Conservation (phyloP, 179 eudicot genomes). For the Patellifolia procumbens region DNA sequence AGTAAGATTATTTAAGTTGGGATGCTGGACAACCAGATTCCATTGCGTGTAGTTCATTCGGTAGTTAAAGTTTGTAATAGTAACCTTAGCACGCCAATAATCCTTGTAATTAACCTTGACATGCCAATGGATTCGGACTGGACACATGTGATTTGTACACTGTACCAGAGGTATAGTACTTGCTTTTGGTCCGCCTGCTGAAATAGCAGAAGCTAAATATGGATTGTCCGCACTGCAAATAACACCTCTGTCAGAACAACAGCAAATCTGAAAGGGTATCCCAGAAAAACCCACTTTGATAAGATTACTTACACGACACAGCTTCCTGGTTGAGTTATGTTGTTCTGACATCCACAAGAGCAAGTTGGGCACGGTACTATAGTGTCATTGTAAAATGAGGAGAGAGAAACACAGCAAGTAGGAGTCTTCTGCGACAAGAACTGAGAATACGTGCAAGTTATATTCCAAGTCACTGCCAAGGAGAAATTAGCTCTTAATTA, state of each 20-base stretch:
- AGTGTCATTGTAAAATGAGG: constrained; percentile 48
- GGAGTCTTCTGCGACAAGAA: constrained; percentile 49
- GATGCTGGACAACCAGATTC: constrained; percentile 51
- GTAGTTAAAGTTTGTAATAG: constrained; percentile 47
- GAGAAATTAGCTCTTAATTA: constrained; percentile 15
- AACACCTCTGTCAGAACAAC: constrained; percentile 3
- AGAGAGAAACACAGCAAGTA: constrained; percentile 48
- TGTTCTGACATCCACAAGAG: constrained; percentile 49
- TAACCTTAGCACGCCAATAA: constrained; percentile 50
- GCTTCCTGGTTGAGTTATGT: constrained; percentile 47
- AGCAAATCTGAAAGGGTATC: background rate
- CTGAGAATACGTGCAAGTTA: constrained; percentile 50
- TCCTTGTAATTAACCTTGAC: constrained; percentile 50
- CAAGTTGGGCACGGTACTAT: constrained; percentile 53
- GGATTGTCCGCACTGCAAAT: constrained; percentile 39
- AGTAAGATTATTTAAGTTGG: constrained; percentile 48
- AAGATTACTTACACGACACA: constrained; percentile 41
- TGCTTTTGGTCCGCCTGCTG: constrained; percentile 35
- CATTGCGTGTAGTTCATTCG: constrained; percentile 48
- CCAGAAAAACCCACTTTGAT: background rate
- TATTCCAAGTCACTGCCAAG: constrained; percentile 49
- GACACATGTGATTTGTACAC: constrained; percentile 49
- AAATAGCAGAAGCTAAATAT: constrained; percentile 43
- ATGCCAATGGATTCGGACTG: constrained; percentile 50
- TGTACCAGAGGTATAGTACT: constrained; percentile 37